Conservation (phyloP, 306 rosid species). For the Prunus fruticosa region DNA sequence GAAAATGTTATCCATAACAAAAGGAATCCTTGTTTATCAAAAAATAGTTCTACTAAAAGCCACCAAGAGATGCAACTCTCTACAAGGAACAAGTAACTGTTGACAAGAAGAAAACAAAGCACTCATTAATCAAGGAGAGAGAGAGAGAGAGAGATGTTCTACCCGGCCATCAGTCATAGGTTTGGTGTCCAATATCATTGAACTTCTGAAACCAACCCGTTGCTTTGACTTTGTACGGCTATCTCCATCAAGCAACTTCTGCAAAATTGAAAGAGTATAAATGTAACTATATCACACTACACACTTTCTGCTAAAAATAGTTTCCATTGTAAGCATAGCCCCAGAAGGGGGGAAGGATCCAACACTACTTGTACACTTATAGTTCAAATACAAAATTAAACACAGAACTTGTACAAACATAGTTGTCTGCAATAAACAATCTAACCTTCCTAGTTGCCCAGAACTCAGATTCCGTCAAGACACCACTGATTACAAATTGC, state of each 20-base stretch:
- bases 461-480: slow-evolving; percentile 94
- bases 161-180: slow-evolving; percentile 97
- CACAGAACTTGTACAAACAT: slow-evolving; percentile 7
- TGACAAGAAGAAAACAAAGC: not conserved
- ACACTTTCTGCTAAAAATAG: slow-evolving; percentile 9
- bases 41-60: not conserved
- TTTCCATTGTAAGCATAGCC: slow-evolving; percentile 7
- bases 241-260: slow-evolving; percentile 82
- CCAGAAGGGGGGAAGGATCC: not conserved
- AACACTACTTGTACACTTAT: not conserved
- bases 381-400: slow-evolving; percentile 17
- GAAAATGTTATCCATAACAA: not conserved
- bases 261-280: slow-evolving; percentile 16
- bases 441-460: slow-evolving; percentile 94
- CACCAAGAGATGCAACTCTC: not conserved
- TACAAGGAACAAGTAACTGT: not conserved
- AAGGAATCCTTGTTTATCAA: not conserved
- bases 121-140: slow-evolving; percentile 2
- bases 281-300: slow-evolving; percentile 16
- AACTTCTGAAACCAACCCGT: slow-evolving; percentile 80
- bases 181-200: slow-evolving; percentile 83
- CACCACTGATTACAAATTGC: slow-evolving; percentile 77
- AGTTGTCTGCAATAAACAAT: not conserved
- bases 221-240: slow-evolving; percentile 69
- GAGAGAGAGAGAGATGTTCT: slow-evolving; percentile 24